Conservation (phyloP, 495 filamentous ascomycete species). For the Evernia prunastri region DNA sequence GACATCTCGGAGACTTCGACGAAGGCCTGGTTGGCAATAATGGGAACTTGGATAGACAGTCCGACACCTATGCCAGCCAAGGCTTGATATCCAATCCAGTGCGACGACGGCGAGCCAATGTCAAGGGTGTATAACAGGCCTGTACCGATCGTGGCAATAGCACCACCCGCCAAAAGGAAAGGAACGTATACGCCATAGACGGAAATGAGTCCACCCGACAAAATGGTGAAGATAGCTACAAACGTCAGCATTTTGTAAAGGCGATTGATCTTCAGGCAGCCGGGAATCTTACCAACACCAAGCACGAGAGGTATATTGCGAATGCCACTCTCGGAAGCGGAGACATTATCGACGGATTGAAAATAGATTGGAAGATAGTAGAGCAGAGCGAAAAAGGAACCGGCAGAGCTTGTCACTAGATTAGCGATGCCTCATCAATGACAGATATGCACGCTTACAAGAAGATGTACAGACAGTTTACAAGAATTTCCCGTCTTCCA, state of each 20-base stretch:
- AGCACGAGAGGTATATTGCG: constrained; percentile 61
- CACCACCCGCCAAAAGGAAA: constrained; percentile 41
- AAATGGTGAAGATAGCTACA: constrained; percentile 30
- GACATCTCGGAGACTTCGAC: constrained; percentile 48
- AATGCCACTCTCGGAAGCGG: constrained; percentile 50
- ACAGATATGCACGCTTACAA: constrained; percentile 23
- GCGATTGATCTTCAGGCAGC: constrained; percentile 14
- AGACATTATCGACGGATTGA: constrained; percentile 43
- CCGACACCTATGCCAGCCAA: constrained; percentile 55
- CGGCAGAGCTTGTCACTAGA: constrained; percentile 29
- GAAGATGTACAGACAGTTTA: constrained; percentile 25
- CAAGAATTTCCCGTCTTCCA: constrained; percentile 26
- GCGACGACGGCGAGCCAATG: constrained; percentile 36
- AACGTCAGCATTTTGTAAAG: constrained; percentile 12
- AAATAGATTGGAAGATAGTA: constrained; percentile 63
- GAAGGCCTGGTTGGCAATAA: constrained; percentile 33
- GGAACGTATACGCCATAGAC: constrained; percentile 56
- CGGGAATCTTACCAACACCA: constrained; percentile 31
- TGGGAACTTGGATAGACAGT: constrained; percentile 37
- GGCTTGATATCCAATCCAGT: constrained; percentile 57
- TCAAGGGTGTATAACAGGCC: constrained; percentile 52
- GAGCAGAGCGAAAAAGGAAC: constrained; percentile 42
- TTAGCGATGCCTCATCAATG: neutral
- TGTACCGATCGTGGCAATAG: constrained; percentile 46
- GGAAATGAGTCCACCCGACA: constrained; percentile 47